Conservation (phyloP, 148 eudicot genomes). For the Gaultheria prostrata region DNA sequence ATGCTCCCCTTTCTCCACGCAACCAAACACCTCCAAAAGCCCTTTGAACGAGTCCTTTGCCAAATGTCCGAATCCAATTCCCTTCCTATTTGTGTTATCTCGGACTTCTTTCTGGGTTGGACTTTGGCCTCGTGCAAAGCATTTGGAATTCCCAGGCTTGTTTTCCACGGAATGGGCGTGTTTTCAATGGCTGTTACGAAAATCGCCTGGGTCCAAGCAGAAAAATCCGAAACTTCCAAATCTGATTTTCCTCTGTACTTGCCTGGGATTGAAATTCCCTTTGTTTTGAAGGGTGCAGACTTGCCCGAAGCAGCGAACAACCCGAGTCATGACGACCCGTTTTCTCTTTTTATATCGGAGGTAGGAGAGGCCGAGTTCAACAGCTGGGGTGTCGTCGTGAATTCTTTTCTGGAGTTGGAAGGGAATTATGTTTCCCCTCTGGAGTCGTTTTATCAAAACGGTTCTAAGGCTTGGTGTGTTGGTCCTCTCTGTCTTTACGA, state of each 20-base stretch:
- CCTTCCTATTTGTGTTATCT: slow-evolving; percentile 31
- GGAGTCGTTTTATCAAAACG: slow-evolving; percentile 15
- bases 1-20: slow-evolving; percentile 27
- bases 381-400: slow-evolving; percentile 29
- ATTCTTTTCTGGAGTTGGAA: slow-evolving; percentile 29
- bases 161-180: slow-evolving; percentile 38
- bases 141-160: slow-evolving; percentile 34
- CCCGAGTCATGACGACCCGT: slow-evolving; percentile 7
- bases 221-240: background rate
- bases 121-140: slow-evolving; percentile 18
- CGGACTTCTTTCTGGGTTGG: slow-evolving; percentile 35
- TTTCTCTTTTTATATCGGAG: background rate
- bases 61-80: background rate
- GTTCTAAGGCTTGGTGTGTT: slow-evolving; percentile 29
- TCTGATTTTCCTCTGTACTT: slow-evolving; percentile 4
- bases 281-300: slow-evolving; percentile 22
- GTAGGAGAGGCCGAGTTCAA: slow-evolving; percentile 4
- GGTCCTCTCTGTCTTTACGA: slow-evolving; percentile 31
- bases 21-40: slow-evolving; percentile 25
- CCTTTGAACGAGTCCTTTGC: slow-evolving; percentile 25
- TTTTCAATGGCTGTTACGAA: slow-evolving; percentile 11
- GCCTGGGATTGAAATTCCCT: slow-evolving; percentile 23
- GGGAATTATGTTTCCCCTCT: slow-evolving; percentile 17
- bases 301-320: slow-evolving; percentile 7
- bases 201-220: slow-evolving; percentile 9